phyloP scores from a whole-genome alignment of 2,329 filamentous ascomycete species.

The Hypoxylon sp. region DNA sequence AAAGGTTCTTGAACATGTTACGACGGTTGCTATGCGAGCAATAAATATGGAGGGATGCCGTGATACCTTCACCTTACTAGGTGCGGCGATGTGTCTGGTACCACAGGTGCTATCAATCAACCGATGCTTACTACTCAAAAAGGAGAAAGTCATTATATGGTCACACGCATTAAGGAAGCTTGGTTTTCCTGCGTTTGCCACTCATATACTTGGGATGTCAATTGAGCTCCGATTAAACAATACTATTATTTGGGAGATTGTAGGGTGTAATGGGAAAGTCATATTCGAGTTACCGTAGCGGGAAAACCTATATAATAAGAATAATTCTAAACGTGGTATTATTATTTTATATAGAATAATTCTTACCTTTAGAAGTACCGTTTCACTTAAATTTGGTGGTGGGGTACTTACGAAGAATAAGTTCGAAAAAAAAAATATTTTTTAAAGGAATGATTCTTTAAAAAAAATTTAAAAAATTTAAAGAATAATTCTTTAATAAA shows the following conservation, averaged over 20 bases:
- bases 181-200: conserved; percentile 10
- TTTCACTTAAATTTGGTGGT: no score
- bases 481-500: no score
- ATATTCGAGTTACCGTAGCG: conserved; percentile 14
- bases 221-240: conserved; percentile 7
- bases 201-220: conserved; percentile 14
- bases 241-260: background rate
- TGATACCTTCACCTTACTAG: background rate
- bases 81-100: background rate
- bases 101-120: conserved; percentile 6
- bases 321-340: no score
- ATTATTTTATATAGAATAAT: no score
- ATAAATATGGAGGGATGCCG: background rate
- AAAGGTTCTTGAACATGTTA: conserved; percentile 8
- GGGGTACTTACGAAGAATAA: no score
- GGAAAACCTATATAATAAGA: no score
- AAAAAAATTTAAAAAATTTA: no score
- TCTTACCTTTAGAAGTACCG: no score
- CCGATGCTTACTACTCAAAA: conserved; percentile 8
- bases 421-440: no score
- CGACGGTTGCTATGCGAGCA: background rate
- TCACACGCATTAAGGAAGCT: background rate
- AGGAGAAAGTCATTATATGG: background rate
- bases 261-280: background rate
- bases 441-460: no score